Evolutionary conservation across 805 yeast genomes (phyloP), one percentile per base, ranked within the genome.

Genomic region (Ogataea paradorogensis): DNA sequence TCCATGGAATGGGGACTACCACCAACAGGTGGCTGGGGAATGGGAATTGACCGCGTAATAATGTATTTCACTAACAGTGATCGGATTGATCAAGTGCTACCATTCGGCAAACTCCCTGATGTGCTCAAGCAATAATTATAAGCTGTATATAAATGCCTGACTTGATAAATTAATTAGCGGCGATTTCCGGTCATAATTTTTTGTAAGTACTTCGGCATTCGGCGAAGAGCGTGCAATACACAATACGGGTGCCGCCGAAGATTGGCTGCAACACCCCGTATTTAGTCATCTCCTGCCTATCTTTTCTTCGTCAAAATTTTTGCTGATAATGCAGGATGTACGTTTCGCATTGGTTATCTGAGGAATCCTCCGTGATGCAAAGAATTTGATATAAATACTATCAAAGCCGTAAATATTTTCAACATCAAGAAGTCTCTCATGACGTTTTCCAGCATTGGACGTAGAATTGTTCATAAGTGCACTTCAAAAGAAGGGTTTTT

Each of bases 1-100:
- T 76, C 82, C 11, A 80, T 93, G 90, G 91, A 87, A 56, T 86
- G 82, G 73, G 98, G 96, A 1, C 74, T 93, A 66, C 97, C 98
- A 3, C 99, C 99, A 1, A 91, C 97, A 3, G 98, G 95, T 2
- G 99, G 99, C 0, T 86, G 96, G 86, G 99, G 99, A 0, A 66
- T 95, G 44, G 99, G 99, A 0, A 72, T 93, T 15, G 99, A 93
- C 56, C 63, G 99, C 38, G 61, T 93, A 26, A 80, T 82, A 37
- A 88, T 91, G 97, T 61, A 87, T 14, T 64, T 91, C 23, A 73
- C 84, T 4, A 81, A 76, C 0, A 63, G 73, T 28, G 66, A 66
- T 15, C 67, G 95, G 21, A 89, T 93, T 13, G 91, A 83, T 38
- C 76, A 76, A 9, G 95, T 88, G 1, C 60, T 88, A 24, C 67